Base-by-base conservation (phyloP, 169 alveolate genomes). In the Eimeria maxima region DNA sequence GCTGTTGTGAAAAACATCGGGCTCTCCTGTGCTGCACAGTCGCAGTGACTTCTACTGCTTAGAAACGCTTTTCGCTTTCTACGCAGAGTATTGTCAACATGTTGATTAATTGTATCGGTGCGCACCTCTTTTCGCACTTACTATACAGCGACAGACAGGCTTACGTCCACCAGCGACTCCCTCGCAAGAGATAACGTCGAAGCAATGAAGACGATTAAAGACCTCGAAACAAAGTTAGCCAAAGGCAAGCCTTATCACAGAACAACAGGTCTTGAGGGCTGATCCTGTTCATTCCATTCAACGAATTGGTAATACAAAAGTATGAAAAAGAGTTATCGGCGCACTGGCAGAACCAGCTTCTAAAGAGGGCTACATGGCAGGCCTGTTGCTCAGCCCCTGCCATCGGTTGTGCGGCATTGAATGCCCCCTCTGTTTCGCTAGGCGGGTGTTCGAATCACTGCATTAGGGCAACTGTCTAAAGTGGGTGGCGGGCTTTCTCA, bases 81-180 rank as follows among this genome's bases (percentile, higher is more conserved):
- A 33, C 38, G 1, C 38, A 33, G 38, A 33, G 38, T 33, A 53
- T 14, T 7, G 60, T 3, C 60, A 13, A 45, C 76, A 67, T 29
- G 47, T 33, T 69, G 80, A 69, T 69, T 0, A 10, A 69, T 33
- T 33, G n/a, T 69, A 24, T 29, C n/a, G 10, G 63, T 73, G 50
- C 16, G 90, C 80, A 38, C 42, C 74, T 50, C 33, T 22, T 55
- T 38, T 38, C 42, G 6, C 80, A 38, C 24, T 60, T 6, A n/a
- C 13, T 45, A 44, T 55, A 63, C 93, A 86, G 93, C 63, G 93
- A 86, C 93, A 8, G 93, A 86, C 27, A 45, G 60, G 24, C 93
- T 86, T 18, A 86, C 93, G 45, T 86, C 93, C 93, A 86, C 93
- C 20, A 86, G 93, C 38, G 93, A 86, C 60, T 55, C 93, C 47